Base-by-base conservation (phyloP, 768 basidiomycete species). In the Hygrophoropsis aurantiaca region DNA sequence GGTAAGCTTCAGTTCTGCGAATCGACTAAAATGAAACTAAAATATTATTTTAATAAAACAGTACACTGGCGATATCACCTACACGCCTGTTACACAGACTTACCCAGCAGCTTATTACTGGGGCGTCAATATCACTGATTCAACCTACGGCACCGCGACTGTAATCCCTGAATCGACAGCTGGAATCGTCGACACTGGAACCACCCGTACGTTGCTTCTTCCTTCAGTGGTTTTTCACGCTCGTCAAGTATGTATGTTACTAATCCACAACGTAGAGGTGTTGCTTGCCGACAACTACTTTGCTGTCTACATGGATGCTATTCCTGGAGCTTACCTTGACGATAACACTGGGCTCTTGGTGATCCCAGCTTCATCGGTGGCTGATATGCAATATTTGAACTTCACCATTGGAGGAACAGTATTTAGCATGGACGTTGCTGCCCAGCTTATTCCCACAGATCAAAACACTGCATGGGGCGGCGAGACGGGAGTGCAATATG, bases 151-250 rank as follows among this genome's bases (percentile, higher is more conserved):
- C 23, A 13, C n/a, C 5, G 20, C 39, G 5, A 39, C 37, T 4
- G 19, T 57, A 27, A 58, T 66, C 11, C 40, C 49, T 4, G 21
- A 25, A 4, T 58, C 59, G n/a, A 52, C 44, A 11, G 59, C 65
- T 20, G 65, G 62, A 11, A 58, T 65, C 9, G 63, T 62, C 24
- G 61, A 64, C 42, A 56, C 56, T 5, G 64, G 62, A n/a, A 60
- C 61, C 16, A 56, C 58, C 13, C 51, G 55, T 59, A 43, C 3
- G 57, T 42, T 23, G 26, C 11, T 19, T 10, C 27, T 35, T 16
- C 19, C 20, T 45, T n/a, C 16, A 7, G n/a, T n/a, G n/a, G n/a
- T 26, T 18, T 34, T 26, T 34, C n/a, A 13, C 16, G 11, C 19
- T 10, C 11, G 25, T n/a, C 16, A 7, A 10, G 5, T 25, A 6